Evolutionary conservation across 305 asterid genomes (phyloP).

Genomic region (Solanum hybrid): DNA sequence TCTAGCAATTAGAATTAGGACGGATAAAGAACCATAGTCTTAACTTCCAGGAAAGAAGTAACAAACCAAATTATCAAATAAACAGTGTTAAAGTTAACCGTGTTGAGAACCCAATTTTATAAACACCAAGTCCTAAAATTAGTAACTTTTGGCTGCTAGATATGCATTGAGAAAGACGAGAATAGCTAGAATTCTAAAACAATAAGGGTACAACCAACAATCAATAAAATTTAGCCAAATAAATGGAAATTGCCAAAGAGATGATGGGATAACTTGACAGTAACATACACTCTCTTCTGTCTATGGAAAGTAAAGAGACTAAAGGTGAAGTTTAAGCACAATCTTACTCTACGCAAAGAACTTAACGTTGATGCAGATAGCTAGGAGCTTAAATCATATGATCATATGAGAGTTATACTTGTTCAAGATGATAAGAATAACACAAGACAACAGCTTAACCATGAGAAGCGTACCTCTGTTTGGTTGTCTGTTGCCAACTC

Average conservation of each 20-base stretch:
- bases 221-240: neutral
- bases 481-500: conserved; percentile 13
- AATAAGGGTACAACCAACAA: neutral
- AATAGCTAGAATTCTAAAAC: neutral
- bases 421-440: neutral
- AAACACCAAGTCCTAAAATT: neutral
- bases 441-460: neutral
- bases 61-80: neutral
- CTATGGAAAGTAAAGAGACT: neutral
- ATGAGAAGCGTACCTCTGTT: conserved; percentile 13
- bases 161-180: neutral
- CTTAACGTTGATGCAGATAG: neutral
- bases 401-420: neutral
- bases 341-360: neutral
- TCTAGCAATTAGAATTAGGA: neutral
- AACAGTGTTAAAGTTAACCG: neutral
- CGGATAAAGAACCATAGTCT: neutral
- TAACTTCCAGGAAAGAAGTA: neutral
- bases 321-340: neutral
- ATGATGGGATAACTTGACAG: neutral
- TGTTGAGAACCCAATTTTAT: neutral
- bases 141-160: neutral
- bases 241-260: neutral
- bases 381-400: neutral
- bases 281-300: neutral